Base-by-base conservation (phyloP, 2,329 filamentous ascomycete species). In the Curvularia lunata region DNA sequence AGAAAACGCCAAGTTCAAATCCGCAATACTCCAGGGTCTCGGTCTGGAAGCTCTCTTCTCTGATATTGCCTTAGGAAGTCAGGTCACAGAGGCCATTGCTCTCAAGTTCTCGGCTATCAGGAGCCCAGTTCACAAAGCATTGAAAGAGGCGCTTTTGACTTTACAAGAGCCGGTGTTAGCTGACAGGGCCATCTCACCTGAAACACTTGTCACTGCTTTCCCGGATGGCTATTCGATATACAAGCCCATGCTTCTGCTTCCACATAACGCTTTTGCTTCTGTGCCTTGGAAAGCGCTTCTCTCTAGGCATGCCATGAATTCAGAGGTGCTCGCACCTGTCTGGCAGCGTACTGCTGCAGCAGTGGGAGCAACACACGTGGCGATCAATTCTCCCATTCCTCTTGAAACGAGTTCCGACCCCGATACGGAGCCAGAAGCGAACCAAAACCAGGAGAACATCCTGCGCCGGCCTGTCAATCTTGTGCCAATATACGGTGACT, bases 401-500 rank as follows among this genome's bases (percentile, higher is more conserved):
- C 61, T 70, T 1, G 65, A 45, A 71, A 65, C 58, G 13, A 43
- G 34, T 37, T 16, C 48, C 0, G 12, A 40, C 7, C 27, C 21
- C 5, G 12, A 34, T 16, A 28, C 21, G 48, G 42, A 40, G 21
- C 21, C 34, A 23, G n/a, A 34, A 18, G 5, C 52, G 37, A 50
- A 25, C 2, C 23, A 58, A 32, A 30, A 3, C 27, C 37, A 50
- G n/a, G 70, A 73, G 3, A 97, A 96, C 71, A 78, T 89, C 13
- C 82, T 96, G 56, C 86, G 93, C 43, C 88, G 87, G 48, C 94
- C 94, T 0, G 84, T 82, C 41, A 85, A 88, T 18, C 81, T 97
- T 28, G 82, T 83, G 2, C 88, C 89, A 19, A 79, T 97, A 0
- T 80, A 88, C 71, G 92, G 92, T 21, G 81, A 89, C 71, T 97